A percentile compares a stretch with the other conserved stretches of the same genome.
Evolutionary conservation across 441 rosid species (phyloP).

Genomic region (Pelargonium myrrhifolium): DNA sequence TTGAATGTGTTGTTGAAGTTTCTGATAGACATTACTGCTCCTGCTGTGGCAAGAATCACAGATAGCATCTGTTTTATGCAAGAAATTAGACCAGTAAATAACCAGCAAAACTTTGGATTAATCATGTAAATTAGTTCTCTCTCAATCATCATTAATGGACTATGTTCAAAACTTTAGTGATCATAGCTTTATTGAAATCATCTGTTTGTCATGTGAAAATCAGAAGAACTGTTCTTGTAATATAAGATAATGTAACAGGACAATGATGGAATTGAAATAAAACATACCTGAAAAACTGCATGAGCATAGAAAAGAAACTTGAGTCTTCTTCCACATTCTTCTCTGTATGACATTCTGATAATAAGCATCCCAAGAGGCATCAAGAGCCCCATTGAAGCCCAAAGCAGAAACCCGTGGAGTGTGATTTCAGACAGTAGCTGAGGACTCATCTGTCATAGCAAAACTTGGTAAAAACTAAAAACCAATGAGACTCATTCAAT

Average conservation of each 20-base stretch:
- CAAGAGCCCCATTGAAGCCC: constrained; percentile 72
- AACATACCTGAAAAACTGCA: constrained; percentile 54
- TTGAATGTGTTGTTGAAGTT: constrained; percentile 65
- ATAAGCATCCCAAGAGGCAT: constrained; percentile 62
- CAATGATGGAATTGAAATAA: constrained; percentile 5
- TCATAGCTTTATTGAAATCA: constrained; percentile 17
- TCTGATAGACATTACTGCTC: constrained; percentile 57
- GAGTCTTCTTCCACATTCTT: constrained; percentile 34
- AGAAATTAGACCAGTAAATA: constrained; percentile 5
- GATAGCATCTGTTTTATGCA: constrained; percentile 39
- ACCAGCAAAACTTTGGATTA: constrained; percentile 13
- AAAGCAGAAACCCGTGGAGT: constrained; percentile 68
- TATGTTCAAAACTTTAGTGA: constrained; percentile 9
- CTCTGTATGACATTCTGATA: constrained; percentile 52
- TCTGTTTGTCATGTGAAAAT: not conserved
- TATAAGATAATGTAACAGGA: constrained; percentile 9
- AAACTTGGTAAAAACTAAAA: not conserved
- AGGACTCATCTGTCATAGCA: constrained; percentile 31
- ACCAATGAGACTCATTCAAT: constrained; percentile 15
- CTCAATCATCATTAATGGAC: not conserved
- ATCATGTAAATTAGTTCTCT: too few relatives aligned
- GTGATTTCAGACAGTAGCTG: constrained; percentile 43
- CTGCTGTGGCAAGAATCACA: constrained; percentile 47
- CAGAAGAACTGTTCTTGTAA: not conserved
- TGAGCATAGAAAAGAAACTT: constrained; percentile 49